Percentiles rank a stretch among this genome's conserved stretches.
phyloP scores from a whole-genome alignment of 1,139 yeast genomes.

The Suhomyces bokatorum region DNA sequence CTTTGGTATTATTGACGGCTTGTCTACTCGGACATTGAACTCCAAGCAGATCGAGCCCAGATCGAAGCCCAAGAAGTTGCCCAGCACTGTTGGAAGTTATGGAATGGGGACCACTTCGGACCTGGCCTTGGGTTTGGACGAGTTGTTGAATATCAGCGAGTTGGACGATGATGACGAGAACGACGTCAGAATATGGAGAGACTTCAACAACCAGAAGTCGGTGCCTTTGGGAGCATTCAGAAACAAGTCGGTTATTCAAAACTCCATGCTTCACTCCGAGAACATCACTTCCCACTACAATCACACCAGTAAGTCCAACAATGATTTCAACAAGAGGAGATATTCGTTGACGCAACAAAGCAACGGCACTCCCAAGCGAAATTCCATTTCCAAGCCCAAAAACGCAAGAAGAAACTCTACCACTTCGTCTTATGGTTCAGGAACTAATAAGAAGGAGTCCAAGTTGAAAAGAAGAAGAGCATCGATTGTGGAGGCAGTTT shows the following conservation, averaged over 20 bases:
- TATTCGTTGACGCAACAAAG: conserved; percentile 17
- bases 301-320: conserved; percentile 25
- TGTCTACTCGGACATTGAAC: conserved; percentile 74
- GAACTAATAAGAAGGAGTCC: conserved; percentile 17
- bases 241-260: conserved; percentile 61
- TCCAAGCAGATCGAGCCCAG: conserved; percentile 21
- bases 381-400: conserved; percentile 14
- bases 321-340: conserved; percentile 19
- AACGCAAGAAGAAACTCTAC: conserved; percentile 15
- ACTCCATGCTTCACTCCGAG: conserved; percentile 25
- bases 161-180: conserved; percentile 75
- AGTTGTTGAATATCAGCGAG: conserved; percentile 82
- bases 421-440: conserved; percentile 12
- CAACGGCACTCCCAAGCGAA: conserved; percentile 6
- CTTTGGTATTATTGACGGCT: conserved; percentile 91
- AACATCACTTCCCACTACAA: conserved; percentile 26
- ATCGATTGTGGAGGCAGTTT: conserved; percentile 70
- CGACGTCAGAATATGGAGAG: conserved; percentile 53
- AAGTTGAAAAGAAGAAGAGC: conserved; percentile 52
- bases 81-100: conserved; percentile 5
- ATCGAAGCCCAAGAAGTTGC: conserved; percentile 23
- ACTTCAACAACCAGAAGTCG: conserved; percentile 49
- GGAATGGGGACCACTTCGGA: conserved; percentile 38
- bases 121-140: conserved; percentile 75
- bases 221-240: conserved; percentile 90